A percentile compares a stretch with the other conserved stretches of the same genome.
These are phyloP conservation scores for Jatropha podagrica DNA, from an alignment of 441 rosid genomes.

Conservation along the genomic window DNA sequence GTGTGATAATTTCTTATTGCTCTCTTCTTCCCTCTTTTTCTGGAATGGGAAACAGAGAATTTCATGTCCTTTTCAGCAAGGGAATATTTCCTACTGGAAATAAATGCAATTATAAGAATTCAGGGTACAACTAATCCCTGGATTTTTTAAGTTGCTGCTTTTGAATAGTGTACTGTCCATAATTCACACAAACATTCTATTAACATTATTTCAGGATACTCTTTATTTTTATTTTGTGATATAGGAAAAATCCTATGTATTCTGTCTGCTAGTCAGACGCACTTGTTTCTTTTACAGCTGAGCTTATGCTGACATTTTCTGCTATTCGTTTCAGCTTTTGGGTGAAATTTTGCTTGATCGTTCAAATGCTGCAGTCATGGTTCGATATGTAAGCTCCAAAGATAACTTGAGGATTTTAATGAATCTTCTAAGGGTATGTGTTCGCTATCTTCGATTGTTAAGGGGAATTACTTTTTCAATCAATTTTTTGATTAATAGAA, in stretches of 20 bases:
- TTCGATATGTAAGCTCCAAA: constrained; percentile 87
- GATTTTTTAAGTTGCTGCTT: background rate
- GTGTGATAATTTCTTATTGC: background rate
- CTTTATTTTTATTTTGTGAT: background rate
- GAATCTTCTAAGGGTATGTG: constrained; percentile 93
- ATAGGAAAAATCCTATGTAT: background rate
- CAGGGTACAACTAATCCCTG: background rate
- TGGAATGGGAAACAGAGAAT: background rate
- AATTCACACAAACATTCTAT: background rate
- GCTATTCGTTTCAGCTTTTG: constrained; percentile 55
- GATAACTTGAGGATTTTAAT: constrained; percentile 94
- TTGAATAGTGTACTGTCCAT: background rate
- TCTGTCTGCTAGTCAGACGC: background rate
- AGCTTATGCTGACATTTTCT: background rate
- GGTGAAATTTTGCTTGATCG: constrained; percentile 94
- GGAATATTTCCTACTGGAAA: background rate
- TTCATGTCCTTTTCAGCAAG: background rate
- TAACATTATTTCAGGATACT: background rate
- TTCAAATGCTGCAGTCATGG: constrained; percentile 90
- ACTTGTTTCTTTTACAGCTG: background rate
- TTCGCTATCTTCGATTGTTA: background rate
- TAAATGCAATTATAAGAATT: background rate
- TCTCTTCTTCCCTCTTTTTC: background rate
- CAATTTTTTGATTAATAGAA: background rate
- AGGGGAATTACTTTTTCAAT: background rate